Base-by-base conservation (phyloP, 306 rosid genomes). In the Sesbania bispinosa region DNA sequence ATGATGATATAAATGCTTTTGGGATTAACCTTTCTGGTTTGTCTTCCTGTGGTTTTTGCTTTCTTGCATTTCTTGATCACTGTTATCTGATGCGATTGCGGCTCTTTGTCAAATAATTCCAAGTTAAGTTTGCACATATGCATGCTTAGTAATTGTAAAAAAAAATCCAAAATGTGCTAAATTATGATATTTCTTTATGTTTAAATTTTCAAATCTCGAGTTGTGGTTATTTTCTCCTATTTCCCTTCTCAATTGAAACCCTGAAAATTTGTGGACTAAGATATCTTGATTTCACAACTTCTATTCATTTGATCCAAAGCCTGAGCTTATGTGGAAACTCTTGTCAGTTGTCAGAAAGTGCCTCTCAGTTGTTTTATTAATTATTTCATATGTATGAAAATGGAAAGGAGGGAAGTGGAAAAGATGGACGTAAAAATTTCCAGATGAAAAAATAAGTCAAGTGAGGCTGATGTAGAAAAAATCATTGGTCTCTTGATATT, bases 1-100 rank as follows among this genome's bases (percentile, higher is more conserved):
- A 52, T 41, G 29, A 32, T 76, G 24, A 21, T 26, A 41, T 63
- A 19, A 36, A 43, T 74, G 83, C 75, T 38, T 74, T 65, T 72
- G 63, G 55, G 27, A 59, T 75, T 71, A 52, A 27, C 53, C 43
- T 73, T 65, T 72, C 64, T 51, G 14, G 43, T 29, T 61, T 74
- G 48, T 54, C 29, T 72, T 42, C 21, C 15, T 21, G 53, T 32
- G 54, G 18, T 30, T 13, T 30, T 62, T 29, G 33, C 33, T 66
- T 32, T 19, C 29, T 69, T 69, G 69, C 67, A 18, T 65, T 80
- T 64, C 27, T 36, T 46, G n/a, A 32, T 5, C 36, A 35, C 11
- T 7, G 11, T 35, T 35, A 35, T 35, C 8, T 35, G 10, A 35
- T 35, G 39, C 11, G 11, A 10, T 10, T 35, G 39, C 11, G 11